Base-by-base conservation (phyloP, 1,284 basidiomycete genomes). In the Ustilago crameri region DNA sequence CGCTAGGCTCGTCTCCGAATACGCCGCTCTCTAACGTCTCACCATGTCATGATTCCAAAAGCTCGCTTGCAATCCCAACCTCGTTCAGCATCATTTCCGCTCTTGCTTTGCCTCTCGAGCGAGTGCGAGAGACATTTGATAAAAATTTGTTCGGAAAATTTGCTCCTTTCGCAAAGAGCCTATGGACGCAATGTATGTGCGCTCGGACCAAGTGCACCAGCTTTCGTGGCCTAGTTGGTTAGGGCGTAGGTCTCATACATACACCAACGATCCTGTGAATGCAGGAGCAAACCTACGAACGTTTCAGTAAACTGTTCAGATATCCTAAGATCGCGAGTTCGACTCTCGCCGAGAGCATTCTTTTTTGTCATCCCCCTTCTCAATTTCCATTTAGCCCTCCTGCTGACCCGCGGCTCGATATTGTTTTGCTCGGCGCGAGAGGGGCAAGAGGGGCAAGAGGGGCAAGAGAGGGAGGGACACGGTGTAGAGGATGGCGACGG, bases 1-100 rank as follows among this genome's bases (percentile, higher is more conserved):
- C 1, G 74, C 69, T 15, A 75, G 73, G 53, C 66, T 81, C 14
- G 81, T 82, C 3, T 47, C 51, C 15, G 70, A 73, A 40, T 66
- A 60, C 38, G 69, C 59, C 24, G 51, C 57, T 7, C 26, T 64
- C n/a, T 54, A 27, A 24, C 43, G 37, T 35, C 12, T 9, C 3
- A 5, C 3, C 32, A n/a, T n/a, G n/a, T n/a, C n/a, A n/a, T n/a
- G n/a, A n/a, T n/a, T n/a, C n/a, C n/a, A n/a, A n/a, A n/a, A n/a
- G n/a, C n/a, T n/a, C n/a, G n/a, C n/a, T n/a, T n/a, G n/a, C n/a
- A n/a, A n/a, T n/a, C n/a, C n/a, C n/a, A n/a, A n/a, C n/a, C 32
- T 34, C 15, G 32, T 9, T 9, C 32, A 34, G 15, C 32, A 34
- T 34, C 32, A 34, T 34, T 34, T 34, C 15, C 32, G 32, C 32